Evolutionary conservation across 2,329 filamentous ascomycete genomes (phyloP), one percentile per base, ranked within the genome.

Genomic region (Aaosphaeria pasadenensis): DNA sequence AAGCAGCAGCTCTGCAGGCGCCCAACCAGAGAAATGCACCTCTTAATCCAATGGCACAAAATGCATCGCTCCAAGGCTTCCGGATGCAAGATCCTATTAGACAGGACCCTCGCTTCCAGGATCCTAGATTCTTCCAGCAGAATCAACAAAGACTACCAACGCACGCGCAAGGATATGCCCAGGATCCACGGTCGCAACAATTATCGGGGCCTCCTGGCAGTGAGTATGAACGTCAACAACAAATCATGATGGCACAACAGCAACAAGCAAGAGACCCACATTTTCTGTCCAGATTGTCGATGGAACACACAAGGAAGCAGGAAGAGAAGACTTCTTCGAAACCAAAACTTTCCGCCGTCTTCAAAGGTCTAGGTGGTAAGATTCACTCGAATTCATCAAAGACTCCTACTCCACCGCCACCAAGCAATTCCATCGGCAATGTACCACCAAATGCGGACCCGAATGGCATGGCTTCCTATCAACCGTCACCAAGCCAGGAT

Each of bases 311-410:
- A 30, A 32, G 44, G 5, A 59, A 51, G 24, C 52, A 48, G 36
- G 56, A 63, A 11, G 60, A 60, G 28, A 66, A 67, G 47, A 30
- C 47, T 9, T 57, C 58, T 6, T 52, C 55, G 0, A 62, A 57
- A 28, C 60, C 61, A 17, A 64, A 58, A 30, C 39, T 68, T n/a
- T 54, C 60, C 11, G 64, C 60, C n/a, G 58, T 82, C n/a, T 77
- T 83, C 52, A 81, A 78, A 52, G 54, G 47, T 11, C 46, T 68
- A 28, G 64, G 54, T 38, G 57, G 60, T 41, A 64, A 63, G 44
- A 48, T 51, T 11, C 24, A 58, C 32, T 40, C 51, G 28, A 55
- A 50, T 33, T 42, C 44, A 5, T 53, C 57, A 42, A 47, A 53
- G 31, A 24, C 35, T 5, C 24, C 52, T 3, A 52, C 36, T 30